Evolutionary conservation across 306 rosid species (phyloP), one percentile per base, ranked within the genome.

Genomic region (Quercus ilex): DNA sequence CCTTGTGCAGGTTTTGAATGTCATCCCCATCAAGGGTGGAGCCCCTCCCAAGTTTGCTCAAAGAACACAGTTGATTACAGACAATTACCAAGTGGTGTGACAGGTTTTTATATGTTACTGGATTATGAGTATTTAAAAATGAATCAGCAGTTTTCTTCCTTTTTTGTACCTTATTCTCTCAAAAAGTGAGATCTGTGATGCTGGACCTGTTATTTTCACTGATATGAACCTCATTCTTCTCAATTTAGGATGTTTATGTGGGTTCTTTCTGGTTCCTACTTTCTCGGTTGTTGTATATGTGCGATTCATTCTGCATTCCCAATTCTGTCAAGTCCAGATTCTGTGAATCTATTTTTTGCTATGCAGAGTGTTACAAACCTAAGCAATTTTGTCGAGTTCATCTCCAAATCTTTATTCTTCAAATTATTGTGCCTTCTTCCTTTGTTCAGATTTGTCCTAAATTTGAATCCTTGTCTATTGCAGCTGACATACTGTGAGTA

Each of bases 31-130:
- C 20, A 90, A 78, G 74, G 97, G 97, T 68, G 97, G 97, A 43
- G 86, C 84, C 77, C 87, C 93, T 74, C 99, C 99, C 80, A 91
- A 83, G 77, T 88, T 78, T 79, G 53, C 92, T 69, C 99, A 94
- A 89, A 90, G 99, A 88, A 91, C 97, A 72, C 99, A 94, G 69
- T 85, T 94, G 87, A 60, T 92, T 46, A 86, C 99, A 3, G 99
- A 94, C 82, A 90, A 87, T 80, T 94, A 94, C 79, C 95, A 88
- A 87, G 96, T 92, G 60, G 93, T 86, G 77, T 94, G 88, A 92
- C 67, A 59, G 74, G 49, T 63, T 2, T 31, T 17, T 31, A 31
- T 31, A 6, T 31, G 21, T 20, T 8, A 33, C 25, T 15, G 51
- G 49, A 18, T 67, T 67, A 18, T 7, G 35, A 17, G n/a, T 67